Percentiles rank a stretch among this genome's conserved stretches.
Evolutionary conservation across 129 eudicot genomes (phyloP).

Genomic region (Flaveria robusta): DNA sequence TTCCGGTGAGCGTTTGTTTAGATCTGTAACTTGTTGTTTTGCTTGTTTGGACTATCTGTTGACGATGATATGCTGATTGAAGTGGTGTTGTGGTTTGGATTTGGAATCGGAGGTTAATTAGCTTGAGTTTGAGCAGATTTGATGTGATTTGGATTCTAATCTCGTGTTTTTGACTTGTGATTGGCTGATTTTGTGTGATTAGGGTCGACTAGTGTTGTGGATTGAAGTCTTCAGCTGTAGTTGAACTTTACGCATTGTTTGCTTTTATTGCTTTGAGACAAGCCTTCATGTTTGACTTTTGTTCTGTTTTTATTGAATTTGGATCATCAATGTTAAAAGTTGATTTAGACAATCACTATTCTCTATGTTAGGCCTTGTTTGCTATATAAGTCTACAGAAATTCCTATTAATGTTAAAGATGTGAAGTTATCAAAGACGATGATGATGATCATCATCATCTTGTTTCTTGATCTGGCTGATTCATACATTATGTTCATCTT

Average conservation of each 20-base stretch:
- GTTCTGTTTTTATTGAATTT: conserved; percentile 17
- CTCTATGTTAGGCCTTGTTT: conserved; percentile 24
- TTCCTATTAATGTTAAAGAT: background rate
- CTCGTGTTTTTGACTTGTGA: background rate
- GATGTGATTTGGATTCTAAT: too few relatives aligned
- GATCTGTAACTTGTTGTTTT: conserved; percentile 28
- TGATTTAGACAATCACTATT: conserved; percentile 27
- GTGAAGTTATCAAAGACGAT: conserved; percentile 4
- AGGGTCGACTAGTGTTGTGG: conserved; percentile 14
- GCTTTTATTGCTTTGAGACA: background rate
- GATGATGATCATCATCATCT: background rate
- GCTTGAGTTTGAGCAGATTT: too few relatives aligned
- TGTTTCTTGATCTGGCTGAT: conserved; percentile 13
- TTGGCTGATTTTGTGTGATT: background rate
- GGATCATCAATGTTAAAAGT: conserved; percentile 10
- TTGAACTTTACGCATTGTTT: conserved; percentile 5
- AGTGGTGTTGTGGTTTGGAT: too few relatives aligned
- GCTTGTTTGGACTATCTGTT: background rate
- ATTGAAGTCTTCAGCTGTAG: conserved; percentile 1
- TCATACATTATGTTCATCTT: background rate
- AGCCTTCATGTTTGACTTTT: conserved; percentile 28
- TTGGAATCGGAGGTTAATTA: too few relatives aligned
- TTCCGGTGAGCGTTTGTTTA: conserved; percentile 56
- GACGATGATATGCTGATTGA: too few relatives aligned
- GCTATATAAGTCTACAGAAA: background rate